Percentiles rank a stretch among this genome's conserved stretches.
Evolutionary conservation across 805 yeast genomes (phyloP).

Genomic region (Candida berthetii): DNA sequence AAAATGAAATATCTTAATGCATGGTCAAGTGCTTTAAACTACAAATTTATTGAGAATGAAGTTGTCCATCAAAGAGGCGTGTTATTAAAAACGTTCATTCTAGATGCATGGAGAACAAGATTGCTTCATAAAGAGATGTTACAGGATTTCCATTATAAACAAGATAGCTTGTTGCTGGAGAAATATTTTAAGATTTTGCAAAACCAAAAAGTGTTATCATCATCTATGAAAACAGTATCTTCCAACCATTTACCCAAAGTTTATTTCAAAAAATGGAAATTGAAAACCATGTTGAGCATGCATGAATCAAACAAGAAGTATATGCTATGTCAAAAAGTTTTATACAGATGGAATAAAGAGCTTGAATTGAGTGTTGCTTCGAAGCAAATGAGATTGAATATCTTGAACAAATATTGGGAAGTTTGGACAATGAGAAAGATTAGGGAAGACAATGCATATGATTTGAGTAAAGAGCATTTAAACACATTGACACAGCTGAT

Average conservation of each 20-base stretch:
- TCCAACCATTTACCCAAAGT: background rate
- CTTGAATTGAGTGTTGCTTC: background rate
- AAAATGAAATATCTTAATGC: background rate
- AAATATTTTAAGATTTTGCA: constrained; percentile 8
- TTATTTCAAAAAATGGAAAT: constrained; percentile 8
- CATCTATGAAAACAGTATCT: background rate
- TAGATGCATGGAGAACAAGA: constrained; percentile 11
- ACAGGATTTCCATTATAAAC: background rate
- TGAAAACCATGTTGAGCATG: constrained; percentile 1
- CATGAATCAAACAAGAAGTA: background rate
- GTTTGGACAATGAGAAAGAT: constrained; percentile 5
- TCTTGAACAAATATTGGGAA: constrained; percentile 1
- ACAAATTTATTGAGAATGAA: constrained; percentile 6
- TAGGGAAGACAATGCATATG: constrained; percentile 4
- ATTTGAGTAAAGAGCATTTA: constrained; percentile 8
- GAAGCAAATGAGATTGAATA: background rate
- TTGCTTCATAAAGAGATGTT: constrained; percentile 5
- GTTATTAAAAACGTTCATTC: constrained; percentile 7
- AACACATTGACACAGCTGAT: constrained; percentile 11
- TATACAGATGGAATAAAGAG: constrained; percentile 8
- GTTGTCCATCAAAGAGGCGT: constrained; percentile 2
- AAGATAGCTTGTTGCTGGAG: background rate
- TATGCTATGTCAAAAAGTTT: background rate
- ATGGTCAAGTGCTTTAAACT: constrained; percentile 7
- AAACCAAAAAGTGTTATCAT: constrained; percentile 1